Percentiles rank a stretch among this genome's conserved stretches.
Conservation (phyloP, 352 stramenopile genomes). For the Paralagenidium karlingii region DNA sequence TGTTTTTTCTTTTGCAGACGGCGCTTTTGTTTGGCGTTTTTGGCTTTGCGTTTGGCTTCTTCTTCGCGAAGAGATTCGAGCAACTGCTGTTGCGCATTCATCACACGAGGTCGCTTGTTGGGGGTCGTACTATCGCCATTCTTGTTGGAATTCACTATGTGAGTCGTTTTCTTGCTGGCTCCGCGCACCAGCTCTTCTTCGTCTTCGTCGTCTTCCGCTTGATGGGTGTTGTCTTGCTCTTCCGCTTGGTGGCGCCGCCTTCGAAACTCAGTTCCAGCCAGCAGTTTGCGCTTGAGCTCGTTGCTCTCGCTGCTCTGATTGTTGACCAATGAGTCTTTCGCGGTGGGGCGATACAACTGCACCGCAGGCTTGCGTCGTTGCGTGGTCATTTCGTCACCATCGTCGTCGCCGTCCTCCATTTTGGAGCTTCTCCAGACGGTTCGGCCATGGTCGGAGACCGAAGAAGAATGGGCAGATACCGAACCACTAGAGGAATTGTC, state of each 20-base stretch:
- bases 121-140: background rate
- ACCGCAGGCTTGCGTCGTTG: slow-evolving; percentile 13
- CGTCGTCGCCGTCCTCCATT: slow-evolving; percentile 3
- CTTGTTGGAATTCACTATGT: background rate
- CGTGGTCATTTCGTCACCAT: background rate
- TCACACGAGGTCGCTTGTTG: background rate
- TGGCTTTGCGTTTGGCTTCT: slow-evolving; percentile 44
- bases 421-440: slow-evolving; percentile 3
- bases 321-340: slow-evolving; percentile 4
- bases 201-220: slow-evolving; percentile 33
- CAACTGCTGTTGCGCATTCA: slow-evolving; percentile 51
- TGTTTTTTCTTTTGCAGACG: slow-evolving; percentile 70
- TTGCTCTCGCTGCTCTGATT: slow-evolving; percentile 3
- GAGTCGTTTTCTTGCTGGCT: slow-evolving; percentile 13
- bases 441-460: slow-evolving; percentile 7
- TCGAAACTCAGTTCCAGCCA: slow-evolving; percentile 1
- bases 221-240: slow-evolving; percentile 12
- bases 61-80: slow-evolving; percentile 55
- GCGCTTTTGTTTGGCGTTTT: slow-evolving; percentile 67
- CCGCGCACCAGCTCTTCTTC: slow-evolving; percentile 43
- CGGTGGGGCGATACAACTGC: slow-evolving; percentile 37
- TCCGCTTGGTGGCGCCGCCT: slow-evolving; percentile 3
- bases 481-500: no score
- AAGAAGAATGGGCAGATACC: no score
- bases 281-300: slow-evolving; percentile 13